A percentile compares a stretch with the other conserved stretches of the same genome.
These are phyloP conservation scores for Penicillium paradoxum DNA, from an alignment of 495 filamentous ascomycete genomes.

Conservation along the genomic window DNA sequence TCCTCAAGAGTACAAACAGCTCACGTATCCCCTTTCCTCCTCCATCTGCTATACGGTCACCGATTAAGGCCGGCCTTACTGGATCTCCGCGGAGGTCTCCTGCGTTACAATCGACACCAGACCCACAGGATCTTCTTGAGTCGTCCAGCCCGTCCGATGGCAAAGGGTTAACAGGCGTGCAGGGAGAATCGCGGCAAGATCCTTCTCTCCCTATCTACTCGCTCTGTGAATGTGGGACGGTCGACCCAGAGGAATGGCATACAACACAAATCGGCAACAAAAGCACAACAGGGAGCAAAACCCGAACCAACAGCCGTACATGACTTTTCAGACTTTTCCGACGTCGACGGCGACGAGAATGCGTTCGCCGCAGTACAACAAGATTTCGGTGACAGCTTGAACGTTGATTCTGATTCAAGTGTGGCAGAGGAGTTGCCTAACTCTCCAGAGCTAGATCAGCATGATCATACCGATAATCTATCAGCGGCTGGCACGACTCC, in stretches of 20 bases:
- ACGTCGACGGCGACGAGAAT: constrained; percentile 39
- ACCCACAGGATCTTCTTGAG: constrained; percentile 25
- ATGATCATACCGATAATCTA: constrained; percentile 53
- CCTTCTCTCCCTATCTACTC: constrained; percentile 32
- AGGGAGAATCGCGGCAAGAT: constrained; percentile 24
- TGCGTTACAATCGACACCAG: constrained; percentile 38
- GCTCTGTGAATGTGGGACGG: constrained; percentile 34
- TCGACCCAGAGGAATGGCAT: constrained; percentile 37
- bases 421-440: constrained; percentile 29
- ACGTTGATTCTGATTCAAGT: constrained; percentile 13
- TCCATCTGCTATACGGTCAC: constrained; percentile 38
- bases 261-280: constrained; percentile 32
- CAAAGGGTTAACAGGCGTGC: constrained; percentile 19
- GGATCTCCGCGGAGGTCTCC: constrained; percentile 42
- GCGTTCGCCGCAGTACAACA: constrained; percentile 23
- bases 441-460: constrained; percentile 49
- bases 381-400: constrained; percentile 26
- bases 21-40: constrained; percentile 29
- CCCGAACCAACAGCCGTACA: constrained; percentile 14
- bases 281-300: constrained; percentile 29
- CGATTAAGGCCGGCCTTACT: constrained; percentile 39
- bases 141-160: constrained; percentile 41
- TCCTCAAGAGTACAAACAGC: constrained; percentile 29
- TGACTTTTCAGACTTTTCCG: constrained; percentile 36
- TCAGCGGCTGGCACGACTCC: constrained; percentile 8